Evolutionary conservation across 306 rosid genomes (phyloP).

Genomic region (Rosa rugosa): DNA sequence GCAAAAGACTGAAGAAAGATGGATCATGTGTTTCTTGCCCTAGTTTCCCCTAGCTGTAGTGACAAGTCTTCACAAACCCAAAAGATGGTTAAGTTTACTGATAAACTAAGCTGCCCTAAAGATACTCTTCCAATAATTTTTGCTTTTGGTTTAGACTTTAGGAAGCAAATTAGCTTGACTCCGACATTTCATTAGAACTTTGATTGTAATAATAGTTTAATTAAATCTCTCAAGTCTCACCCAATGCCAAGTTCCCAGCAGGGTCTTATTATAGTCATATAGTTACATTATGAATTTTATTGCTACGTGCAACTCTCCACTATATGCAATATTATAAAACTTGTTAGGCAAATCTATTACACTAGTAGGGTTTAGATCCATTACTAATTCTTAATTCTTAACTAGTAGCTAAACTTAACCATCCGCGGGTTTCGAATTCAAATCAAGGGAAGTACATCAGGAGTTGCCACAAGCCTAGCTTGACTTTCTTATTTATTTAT

Average conservation of each 20-base stretch:
- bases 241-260: background rate
- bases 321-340: background rate
- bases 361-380: background rate
- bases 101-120: background rate
- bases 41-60: background rate
- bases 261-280: background rate
- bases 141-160: conserved; percentile 5
- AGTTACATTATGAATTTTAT: background rate
- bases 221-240: background rate
- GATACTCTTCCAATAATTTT: background rate
- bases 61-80: background rate
- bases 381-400: no score
- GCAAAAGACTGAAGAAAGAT: background rate
- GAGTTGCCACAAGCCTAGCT: no score
- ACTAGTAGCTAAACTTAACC: no score
- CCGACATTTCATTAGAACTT: background rate
- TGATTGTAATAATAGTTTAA: background rate
- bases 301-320: background rate
- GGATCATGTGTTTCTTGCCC: conserved; percentile 14
- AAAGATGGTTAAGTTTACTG: background rate
- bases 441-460: no score
- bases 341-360: background rate
- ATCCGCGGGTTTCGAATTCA: no score
- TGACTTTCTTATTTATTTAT: no score
- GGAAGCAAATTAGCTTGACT: conserved; percentile 1